These are phyloP conservation scores for Akanthomyces lecanii DNA, from an alignment of 2,329 filamentous ascomycete genomes.

Conservation along the genomic window DNA sequence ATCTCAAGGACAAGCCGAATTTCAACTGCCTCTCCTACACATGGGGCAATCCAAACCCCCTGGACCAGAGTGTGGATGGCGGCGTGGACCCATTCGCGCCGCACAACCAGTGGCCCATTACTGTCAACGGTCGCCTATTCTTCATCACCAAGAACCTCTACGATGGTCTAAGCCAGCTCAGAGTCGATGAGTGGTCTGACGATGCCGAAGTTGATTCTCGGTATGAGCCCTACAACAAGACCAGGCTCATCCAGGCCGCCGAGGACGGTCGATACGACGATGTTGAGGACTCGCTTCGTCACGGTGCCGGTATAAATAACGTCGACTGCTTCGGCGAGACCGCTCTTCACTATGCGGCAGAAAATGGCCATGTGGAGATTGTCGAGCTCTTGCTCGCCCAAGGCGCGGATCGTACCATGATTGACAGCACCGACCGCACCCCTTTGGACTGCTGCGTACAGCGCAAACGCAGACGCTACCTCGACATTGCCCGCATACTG, in stretches of 20 bases:
- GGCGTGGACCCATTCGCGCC: constrained; percentile 11
- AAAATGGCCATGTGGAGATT: constrained; percentile 11
- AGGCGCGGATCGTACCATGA: constrained; percentile 2
- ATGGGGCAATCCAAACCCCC: constrained; percentile 17
- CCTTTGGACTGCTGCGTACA: constrained; percentile 14
- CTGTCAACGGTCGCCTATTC: constrained; percentile 14
- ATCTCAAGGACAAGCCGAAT: constrained; percentile 9
- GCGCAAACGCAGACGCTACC: constrained; percentile 12
- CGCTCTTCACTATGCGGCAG: constrained; percentile 16
- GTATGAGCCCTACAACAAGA: constrained; percentile 15
- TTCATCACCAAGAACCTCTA: constrained; percentile 24
- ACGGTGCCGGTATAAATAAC: constrained; percentile 16
- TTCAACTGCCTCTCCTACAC: constrained; percentile 19
- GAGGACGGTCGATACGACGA: constrained; percentile 13
- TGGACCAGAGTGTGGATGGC: not conserved
- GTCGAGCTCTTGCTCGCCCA: constrained; percentile 10
- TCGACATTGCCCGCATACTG: constrained; percentile 7
- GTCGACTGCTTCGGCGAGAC: constrained; percentile 16
- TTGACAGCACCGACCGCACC: constrained; percentile 13
- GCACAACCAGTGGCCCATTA: constrained; percentile 15
- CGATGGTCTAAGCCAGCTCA: constrained; percentile 11
- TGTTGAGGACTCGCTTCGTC: constrained; percentile 11
- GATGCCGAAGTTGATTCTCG: constrained; percentile 12
- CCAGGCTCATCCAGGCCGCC: constrained; percentile 16
- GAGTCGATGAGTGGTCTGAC: not conserved